Conservation (phyloP, 2,329 filamentous ascomycete species). For the Stagonosporopsis vannaccii region DNA sequence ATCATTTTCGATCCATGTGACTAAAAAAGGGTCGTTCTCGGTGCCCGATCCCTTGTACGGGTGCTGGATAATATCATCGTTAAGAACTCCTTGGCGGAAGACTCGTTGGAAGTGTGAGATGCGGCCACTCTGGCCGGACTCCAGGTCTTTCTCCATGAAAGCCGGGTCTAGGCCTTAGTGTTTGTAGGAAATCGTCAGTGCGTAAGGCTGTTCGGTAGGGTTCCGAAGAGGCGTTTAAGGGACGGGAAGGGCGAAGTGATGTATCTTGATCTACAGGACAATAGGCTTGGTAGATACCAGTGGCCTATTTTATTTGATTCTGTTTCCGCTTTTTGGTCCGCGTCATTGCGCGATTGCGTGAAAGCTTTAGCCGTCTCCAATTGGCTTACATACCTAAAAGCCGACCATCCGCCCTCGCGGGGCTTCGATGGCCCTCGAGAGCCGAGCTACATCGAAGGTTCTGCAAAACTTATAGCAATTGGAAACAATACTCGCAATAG, state of each 20-base stretch:
- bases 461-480: background rate
- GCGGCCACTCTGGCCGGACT: conserved; percentile 7
- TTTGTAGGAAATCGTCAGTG: background rate
- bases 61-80: conserved; percentile 63
- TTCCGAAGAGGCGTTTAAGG: background rate
- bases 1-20: conserved; percentile 73
- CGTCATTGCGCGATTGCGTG: conserved; percentile 8
- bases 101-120: conserved; percentile 52
- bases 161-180: background rate
- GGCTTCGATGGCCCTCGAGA: background rate
- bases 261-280: background rate
- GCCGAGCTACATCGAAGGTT: background rate
- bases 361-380: background rate
- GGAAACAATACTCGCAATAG: background rate
- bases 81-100: conserved; percentile 65
- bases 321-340: conserved; percentile 3
- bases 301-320: conserved; percentile 6
- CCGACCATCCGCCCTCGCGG: conserved; percentile 10
- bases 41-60: conserved; percentile 62
- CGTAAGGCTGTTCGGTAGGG: background rate
- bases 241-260: background rate
- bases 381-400: conserved; percentile 5
- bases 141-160: conserved; percentile 12
- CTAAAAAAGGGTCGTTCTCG: conserved; percentile 69
- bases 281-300: background rate